Conservation (phyloP, 805 yeast genomes). For the Wickerhamiella vanderwaltii region DNA sequence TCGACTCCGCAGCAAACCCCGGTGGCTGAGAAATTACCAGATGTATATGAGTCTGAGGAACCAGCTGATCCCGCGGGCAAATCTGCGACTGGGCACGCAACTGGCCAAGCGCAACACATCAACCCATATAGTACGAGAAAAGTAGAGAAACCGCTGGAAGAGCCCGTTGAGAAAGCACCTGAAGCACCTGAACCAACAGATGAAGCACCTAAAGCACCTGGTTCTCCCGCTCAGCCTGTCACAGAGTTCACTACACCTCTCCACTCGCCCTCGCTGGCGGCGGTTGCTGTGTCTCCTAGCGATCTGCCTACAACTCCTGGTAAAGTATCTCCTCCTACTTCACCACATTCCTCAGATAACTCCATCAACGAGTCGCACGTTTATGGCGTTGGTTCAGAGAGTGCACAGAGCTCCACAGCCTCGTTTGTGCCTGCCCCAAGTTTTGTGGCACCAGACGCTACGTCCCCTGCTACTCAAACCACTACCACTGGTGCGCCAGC, state of each 20-base stretch:
- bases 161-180: background rate
- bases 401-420: background rate
- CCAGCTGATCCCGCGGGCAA: background rate
- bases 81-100: background rate
- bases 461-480: background rate
- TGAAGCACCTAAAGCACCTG: background rate
- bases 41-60: background rate
- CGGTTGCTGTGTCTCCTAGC: slow-evolving; percentile 8
- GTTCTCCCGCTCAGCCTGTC: background rate
- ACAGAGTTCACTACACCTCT: no score
- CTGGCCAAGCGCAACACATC: background rate
- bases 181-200: background rate
- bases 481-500: slow-evolving; percentile 1
- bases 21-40: background rate
- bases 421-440: background rate
- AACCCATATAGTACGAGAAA: no score
- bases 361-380: background rate
- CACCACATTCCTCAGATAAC: background rate
- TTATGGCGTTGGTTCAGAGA: background rate
- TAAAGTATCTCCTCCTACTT: background rate
- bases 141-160: background rate
- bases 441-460: background rate
- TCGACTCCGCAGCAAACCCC: slow-evolving; percentile 2
- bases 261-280: slow-evolving; percentile 6
- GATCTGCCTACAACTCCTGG: background rate